A percentile compares a stretch with the other conserved stretches of the same genome.
These are phyloP conservation scores for Aspergillus panamensis DNA, from an alignment of 495 filamentous ascomycete species.

Conservation along the genomic window DNA sequence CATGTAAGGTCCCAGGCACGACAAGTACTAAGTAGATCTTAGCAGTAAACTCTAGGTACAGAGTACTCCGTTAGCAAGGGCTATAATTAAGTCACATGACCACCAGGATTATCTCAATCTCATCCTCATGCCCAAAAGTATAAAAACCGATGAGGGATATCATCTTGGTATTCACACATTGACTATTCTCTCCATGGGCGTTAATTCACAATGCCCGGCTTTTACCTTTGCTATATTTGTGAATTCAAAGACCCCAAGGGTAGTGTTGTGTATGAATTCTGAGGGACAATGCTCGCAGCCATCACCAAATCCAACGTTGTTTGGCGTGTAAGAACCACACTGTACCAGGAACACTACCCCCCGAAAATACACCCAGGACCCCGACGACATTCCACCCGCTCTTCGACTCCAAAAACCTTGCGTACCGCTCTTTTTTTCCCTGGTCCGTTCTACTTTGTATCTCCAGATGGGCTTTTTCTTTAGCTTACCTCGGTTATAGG, in stretches of 20 bases:
- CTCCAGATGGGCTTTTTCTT: background rate
- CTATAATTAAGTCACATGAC: background rate
- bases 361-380: background rate
- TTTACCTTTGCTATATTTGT: background rate
- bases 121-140: background rate
- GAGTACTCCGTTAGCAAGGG: too few relatives aligned
- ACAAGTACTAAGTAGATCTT: too few relatives aligned
- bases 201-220: conserved; percentile 15
- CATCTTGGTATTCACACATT: background rate
- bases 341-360: background rate
- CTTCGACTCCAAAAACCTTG: conserved; percentile 31
- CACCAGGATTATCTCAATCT: background rate
- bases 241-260: background rate
- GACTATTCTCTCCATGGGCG: background rate
- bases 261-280: background rate
- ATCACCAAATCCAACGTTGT: conserved; percentile 2
- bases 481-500: conserved; percentile 48
- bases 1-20: too few relatives aligned
- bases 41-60: too few relatives aligned
- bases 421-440: conserved; percentile 84
- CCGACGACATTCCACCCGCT: conserved; percentile 3
- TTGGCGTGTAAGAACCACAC: conserved; percentile 2
- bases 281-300: conserved; percentile 7
- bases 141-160: background rate
- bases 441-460: conserved; percentile 49